Evolutionary conservation across 148 eudicot species (phyloP), one percentile per base, ranked within the genome.

Genomic region (Spergularia bocconei): DNA sequence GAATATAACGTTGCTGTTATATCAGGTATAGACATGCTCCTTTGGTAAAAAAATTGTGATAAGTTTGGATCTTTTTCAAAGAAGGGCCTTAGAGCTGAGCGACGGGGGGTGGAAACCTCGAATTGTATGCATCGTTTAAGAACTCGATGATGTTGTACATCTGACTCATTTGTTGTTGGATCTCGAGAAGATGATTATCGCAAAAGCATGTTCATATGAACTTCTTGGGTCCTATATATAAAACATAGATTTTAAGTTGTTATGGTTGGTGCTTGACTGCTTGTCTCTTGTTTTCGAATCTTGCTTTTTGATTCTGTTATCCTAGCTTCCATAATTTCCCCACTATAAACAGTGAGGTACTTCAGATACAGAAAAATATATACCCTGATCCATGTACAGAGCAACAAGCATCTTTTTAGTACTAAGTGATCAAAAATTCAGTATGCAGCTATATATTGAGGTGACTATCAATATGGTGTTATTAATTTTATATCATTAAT

Each of bases 1-100:
- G 91, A 90, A n/a, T n/a, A n/a, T 82, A 87, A 92, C 82, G 98
- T 94, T 69, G 90, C 96, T 29, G 90, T 94, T 23, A 87, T 94
- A 81, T 94, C 98, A 88, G 98, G 98, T 94, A 36, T 63, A 39
- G 58, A 44, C 50, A n/a, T 21, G 15, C 61, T 69, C 13, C 65
- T 41, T 56, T 44, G 15, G 56, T 69, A 73, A 50, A 52, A 33
- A 16, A 29, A 23, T 67, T 77, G 63, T 80, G 66, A 51, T 52
- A 16, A 63, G 38, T 53, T 63, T 38, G 47, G 15, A 9, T 50
- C 54, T 20, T 7, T 25, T 41, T 51, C 8, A 4, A 33, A 52
- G 21, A 74, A 25, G 44, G 23, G 51, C 64, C 15, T 29, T 2
- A 63, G 21, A 9, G 3, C 2, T 12, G 48, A 13, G 41, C 16